These are phyloP conservation scores for Wallacemonas rigidus DNA, from an alignment of 208 protist genomes.

Conservation along the genomic window DNA sequence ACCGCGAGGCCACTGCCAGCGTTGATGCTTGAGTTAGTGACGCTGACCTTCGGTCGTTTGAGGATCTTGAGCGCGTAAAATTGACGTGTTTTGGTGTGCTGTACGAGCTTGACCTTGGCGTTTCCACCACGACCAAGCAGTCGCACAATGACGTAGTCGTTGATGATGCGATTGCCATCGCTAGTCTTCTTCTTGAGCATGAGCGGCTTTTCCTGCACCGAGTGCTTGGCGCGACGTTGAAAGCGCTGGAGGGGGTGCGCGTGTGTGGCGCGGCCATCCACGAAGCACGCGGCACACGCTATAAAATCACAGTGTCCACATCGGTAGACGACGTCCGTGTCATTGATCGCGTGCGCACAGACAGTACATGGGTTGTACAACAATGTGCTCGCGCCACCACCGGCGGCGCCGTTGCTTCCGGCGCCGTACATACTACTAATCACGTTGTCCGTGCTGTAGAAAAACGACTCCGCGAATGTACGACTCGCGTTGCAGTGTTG, in stretches of 20 bases:
- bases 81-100: slow-evolving; percentile 66
- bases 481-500: slow-evolving; percentile 48
- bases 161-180: slow-evolving; percentile 89
- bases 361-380: slow-evolving; percentile 75
- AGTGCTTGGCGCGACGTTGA: slow-evolving; percentile 42
- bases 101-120: slow-evolving; percentile 90
- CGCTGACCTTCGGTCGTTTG: slow-evolving; percentile 20
- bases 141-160: slow-evolving; percentile 88
- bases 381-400: slow-evolving; percentile 53
- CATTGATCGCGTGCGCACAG: slow-evolving; percentile 61
- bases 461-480: slow-evolving; percentile 43
- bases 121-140: slow-evolving; percentile 78
- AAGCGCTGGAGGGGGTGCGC: slow-evolving; percentile 66
- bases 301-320: slow-evolving; percentile 78
- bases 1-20: background rate
- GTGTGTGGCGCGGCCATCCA: slow-evolving; percentile 29
- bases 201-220: slow-evolving; percentile 41
- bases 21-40: slow-evolving; percentile 19
- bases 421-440: slow-evolving; percentile 13
- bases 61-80: slow-evolving; percentile 89
- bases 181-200: slow-evolving; percentile 53
- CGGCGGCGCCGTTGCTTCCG: slow-evolving; percentile 7
- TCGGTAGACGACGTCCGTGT: slow-evolving; percentile 68
- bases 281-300: slow-evolving; percentile 57
- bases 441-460: slow-evolving; percentile 24